Conservation (phyloP, 768 basidiomycete genomes). For the Suillus cothurnatus region DNA sequence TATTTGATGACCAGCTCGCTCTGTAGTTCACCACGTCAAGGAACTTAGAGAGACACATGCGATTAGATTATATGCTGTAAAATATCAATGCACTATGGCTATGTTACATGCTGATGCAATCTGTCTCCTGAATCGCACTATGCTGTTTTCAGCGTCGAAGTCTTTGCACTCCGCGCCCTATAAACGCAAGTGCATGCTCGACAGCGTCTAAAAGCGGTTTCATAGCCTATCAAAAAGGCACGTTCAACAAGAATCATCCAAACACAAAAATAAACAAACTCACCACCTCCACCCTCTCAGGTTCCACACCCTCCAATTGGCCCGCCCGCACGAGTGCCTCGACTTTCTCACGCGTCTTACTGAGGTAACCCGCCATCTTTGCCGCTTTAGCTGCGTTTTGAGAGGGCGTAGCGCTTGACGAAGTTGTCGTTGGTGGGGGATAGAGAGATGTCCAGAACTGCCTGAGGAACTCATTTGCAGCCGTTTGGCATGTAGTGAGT, state of each 20-base stretch:
- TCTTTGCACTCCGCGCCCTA: conserved; percentile 38
- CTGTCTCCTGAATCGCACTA: not conserved
- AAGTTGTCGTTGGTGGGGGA: conserved; percentile 61
- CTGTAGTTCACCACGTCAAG: not conserved
- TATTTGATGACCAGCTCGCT: not conserved
- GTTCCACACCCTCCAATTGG: conserved; percentile 62
- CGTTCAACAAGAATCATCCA: not conserved
- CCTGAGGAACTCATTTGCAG: conserved; percentile 93
- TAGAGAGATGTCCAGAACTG: conserved; percentile 94
- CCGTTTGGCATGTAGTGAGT: conserved; percentile 88
- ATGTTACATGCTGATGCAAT: conserved; percentile 3
- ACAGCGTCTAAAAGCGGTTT: conserved; percentile 74
- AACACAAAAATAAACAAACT: conserved; percentile 30
- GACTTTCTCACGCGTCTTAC: conserved; percentile 81
- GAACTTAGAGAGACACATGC: not conserved
- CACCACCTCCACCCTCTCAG: conserved; percentile 63
- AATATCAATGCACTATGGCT: conserved; percentile 7
- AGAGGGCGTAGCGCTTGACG: conserved; percentile 53
- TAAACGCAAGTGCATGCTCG: conserved; percentile 70
- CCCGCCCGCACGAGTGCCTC: conserved; percentile 71
- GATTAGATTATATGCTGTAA: conserved; percentile 10
- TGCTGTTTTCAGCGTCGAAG: conserved; percentile 8
- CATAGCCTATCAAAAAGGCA: conserved; percentile 58
- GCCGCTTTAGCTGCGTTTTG: conserved; percentile 78
- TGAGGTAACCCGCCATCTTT: conserved; percentile 87